Conservation (phyloP, 73 alveolate genomes). For the Paramecium sexaurelia region DNA sequence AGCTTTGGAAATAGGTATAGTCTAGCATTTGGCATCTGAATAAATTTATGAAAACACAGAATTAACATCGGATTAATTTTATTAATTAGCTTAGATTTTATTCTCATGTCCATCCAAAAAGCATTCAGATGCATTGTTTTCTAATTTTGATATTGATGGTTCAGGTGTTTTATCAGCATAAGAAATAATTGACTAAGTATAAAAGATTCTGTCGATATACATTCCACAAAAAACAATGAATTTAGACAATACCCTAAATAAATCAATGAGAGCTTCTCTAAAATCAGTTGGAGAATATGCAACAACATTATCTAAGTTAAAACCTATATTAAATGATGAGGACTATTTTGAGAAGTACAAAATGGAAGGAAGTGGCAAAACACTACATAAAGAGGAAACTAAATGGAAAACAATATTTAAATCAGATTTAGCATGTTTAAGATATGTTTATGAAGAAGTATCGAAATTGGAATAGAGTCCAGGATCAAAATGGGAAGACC, state of each 20-base stretch:
- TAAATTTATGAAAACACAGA: constrained; percentile 18
- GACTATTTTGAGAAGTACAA: constrained; percentile 28
- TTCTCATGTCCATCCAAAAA: constrained; percentile 27
- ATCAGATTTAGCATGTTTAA: constrained; percentile 61
- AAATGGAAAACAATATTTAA: constrained; percentile 53
- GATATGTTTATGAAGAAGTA: constrained; percentile 47
- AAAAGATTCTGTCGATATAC: neutral
- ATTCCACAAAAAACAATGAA: neutral
- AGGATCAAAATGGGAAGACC: constrained; percentile 76
- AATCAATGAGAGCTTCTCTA: constrained; percentile 20
- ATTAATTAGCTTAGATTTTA: constrained; percentile 10
- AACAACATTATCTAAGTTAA: neutral
- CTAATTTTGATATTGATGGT: constrained; percentile 7
- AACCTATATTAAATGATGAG: constrained; percentile 36
- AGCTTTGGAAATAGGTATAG: constrained; percentile 47
- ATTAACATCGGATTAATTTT: neutral
- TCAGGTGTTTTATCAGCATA: neutral
- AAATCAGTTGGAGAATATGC: constrained; percentile 53
- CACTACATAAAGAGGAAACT: neutral
- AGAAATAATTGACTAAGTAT: neutral
- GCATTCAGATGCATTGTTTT: constrained; percentile 52
- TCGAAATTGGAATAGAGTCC: neutral
- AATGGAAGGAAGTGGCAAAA: constrained; percentile 47
- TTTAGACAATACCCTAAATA: constrained; percentile 29
- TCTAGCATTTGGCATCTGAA: constrained; percentile 38